These are phyloP conservation scores for Botrytis porri DNA, from an alignment of 2,329 filamentous ascomycete genomes.

Conservation along the genomic window DNA sequence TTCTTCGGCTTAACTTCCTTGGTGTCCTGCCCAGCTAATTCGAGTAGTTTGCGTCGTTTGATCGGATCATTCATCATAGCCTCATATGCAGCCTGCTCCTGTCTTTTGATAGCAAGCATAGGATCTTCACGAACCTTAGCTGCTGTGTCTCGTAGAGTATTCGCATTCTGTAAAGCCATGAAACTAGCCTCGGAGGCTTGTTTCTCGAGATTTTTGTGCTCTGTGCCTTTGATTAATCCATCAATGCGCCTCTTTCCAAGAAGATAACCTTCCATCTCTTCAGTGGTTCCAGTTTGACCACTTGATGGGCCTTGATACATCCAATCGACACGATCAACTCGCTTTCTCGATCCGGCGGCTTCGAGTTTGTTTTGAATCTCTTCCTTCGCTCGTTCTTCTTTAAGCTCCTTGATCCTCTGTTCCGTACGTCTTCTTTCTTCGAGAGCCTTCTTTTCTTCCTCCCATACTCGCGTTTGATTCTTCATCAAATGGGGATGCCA, in stretches of 20 bases:
- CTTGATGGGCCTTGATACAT: conserved; percentile 90
- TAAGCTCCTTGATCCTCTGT: conserved; percentile 86
- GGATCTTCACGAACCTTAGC: conserved; percentile 89
- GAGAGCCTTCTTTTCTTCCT: conserved; percentile 87
- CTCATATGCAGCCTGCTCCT: conserved; percentile 79
- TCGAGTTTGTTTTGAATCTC: conserved; percentile 89
- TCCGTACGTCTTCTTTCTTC: conserved; percentile 94
- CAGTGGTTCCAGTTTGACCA: conserved; percentile 71
- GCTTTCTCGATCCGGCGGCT: conserved; percentile 77
- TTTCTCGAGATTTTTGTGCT: conserved; percentile 79
- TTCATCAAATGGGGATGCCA: conserved; percentile 89
- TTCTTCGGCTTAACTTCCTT: conserved; percentile 47
- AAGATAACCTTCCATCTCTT: conserved; percentile 92
- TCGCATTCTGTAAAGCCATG: conserved; percentile 65
- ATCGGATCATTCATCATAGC: conserved; percentile 76
- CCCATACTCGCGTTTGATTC: conserved; percentile 88
- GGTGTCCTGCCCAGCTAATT: conserved; percentile 51
- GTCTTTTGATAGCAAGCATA: conserved; percentile 85
- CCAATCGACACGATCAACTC: conserved; percentile 87
- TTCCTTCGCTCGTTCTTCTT: conserved; percentile 88
- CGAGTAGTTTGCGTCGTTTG: conserved; percentile 64
- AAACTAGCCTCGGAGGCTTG: conserved; percentile 58
- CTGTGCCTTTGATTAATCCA: conserved; percentile 76
- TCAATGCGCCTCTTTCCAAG: conserved; percentile 92
- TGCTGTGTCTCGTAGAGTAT: conserved; percentile 74